Conservation (phyloP, 345 rosid genomes). For the Lepidium aucheri region DNA sequence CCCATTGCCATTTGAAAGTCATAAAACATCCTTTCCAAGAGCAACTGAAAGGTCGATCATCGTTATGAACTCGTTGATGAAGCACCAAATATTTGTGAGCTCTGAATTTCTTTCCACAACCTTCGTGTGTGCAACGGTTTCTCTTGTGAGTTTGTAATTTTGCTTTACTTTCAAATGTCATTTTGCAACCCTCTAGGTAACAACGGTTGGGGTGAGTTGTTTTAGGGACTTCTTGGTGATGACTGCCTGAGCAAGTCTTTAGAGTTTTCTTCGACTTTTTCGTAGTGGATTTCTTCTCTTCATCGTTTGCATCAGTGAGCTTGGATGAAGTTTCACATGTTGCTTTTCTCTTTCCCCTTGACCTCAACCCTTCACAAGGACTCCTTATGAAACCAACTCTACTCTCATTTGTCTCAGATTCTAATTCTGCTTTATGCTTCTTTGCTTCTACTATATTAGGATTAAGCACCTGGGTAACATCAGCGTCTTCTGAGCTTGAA, state of each 20-base stretch:
- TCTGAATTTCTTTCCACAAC: slow-evolving; percentile 73
- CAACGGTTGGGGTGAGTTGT: slow-evolving; percentile 40
- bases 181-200: slow-evolving; percentile 70
- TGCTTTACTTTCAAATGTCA: slow-evolving; percentile 70
- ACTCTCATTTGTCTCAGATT: slow-evolving; percentile 28
- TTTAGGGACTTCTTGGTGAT: slow-evolving; percentile 15
- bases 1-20: slow-evolving; percentile 99
- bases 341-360: slow-evolving; percentile 46
- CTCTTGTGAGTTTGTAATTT: slow-evolving; percentile 62
- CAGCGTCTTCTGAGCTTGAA: slow-evolving; percentile 19
- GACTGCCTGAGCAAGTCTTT: slow-evolving; percentile 13
- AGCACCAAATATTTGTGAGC: slow-evolving; percentile 74
- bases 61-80: slow-evolving; percentile 90
- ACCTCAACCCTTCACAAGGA: slow-evolving; percentile 98
- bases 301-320: slow-evolving; percentile 7
- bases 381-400: slow-evolving; percentile 56
- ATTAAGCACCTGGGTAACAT: not conserved
- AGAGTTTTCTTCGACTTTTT: slow-evolving; percentile 36
- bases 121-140: slow-evolving; percentile 71
- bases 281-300: slow-evolving; percentile 29
- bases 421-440: slow-evolving; percentile 49
- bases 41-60: slow-evolving; percentile 77
- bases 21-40: slow-evolving; percentile 86
- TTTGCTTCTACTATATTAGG: slow-evolving; percentile 19
- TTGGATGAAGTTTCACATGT: slow-evolving; percentile 17